Base-by-base conservation (phyloP, 2,329 filamentous ascomycete species). In the Daldinia sp. region DNA sequence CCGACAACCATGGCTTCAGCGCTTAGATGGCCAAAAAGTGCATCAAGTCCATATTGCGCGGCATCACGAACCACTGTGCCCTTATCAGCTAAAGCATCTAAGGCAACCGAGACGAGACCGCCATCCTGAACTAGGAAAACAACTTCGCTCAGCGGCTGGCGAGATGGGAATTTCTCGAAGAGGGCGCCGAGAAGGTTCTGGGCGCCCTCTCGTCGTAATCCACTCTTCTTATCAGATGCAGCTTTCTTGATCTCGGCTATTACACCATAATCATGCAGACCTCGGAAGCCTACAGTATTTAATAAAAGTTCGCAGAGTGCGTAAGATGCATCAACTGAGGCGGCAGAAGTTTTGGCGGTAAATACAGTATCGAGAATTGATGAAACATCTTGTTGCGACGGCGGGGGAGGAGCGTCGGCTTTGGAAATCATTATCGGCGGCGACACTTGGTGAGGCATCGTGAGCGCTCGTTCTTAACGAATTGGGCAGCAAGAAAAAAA, bases 151-250 rank as follows among this genome's bases (percentile, higher is more conserved):
- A 93, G 82, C 60, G 89, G 91, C 78, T 96, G 91, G 73, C 90
- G 88, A 53, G 89, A 84, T 51, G 94, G 93, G 77, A 98, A 92
- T 44, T 92, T 90, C 85, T 99, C 96, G 76, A 98, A 95, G 53
- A 99, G 85, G 61, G 97, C 95, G 64, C 97, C 96, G 26, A 98
- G 87, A 46, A 97, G 91, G 80, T 98, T 97, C 89, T 98, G 97
- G 72, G 94, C 92, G 77, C 94, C 93, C 83, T 99, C 96, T 75
- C 95, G 88, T 74, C 88, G 89, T 42, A 91, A 87, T 15, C 91
- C 92, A 81, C 90, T 94, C 86, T 99, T 99, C 89, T 98, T 99
- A 83, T 98, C 94, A 74, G 86, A 83, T 3, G 95, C 94, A 41
- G 93, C 93, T 86, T 97, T 88, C 78, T 85, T 87, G 70, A 89